A percentile compares a stretch with the other conserved stretches of the same genome.
These are phyloP conservation scores for Lichtheimia corymbifera DNA, from an alignment of 371 early-diverging fungal species.

Conservation along the genomic window DNA sequence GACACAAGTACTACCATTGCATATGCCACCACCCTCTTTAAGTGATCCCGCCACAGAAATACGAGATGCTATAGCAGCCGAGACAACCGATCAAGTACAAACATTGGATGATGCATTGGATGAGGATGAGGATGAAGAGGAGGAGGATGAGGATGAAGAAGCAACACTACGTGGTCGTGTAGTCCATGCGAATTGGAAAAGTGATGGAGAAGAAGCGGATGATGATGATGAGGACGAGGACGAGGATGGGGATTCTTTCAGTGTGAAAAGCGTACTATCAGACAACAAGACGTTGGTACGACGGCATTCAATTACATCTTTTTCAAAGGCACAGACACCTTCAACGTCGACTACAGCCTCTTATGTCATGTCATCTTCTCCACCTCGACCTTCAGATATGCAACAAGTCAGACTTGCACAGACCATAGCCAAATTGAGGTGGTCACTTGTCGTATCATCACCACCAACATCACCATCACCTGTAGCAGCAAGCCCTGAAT, in stretches of 20 bases:
- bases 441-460: slow-evolving; percentile 25
- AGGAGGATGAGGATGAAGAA: slow-evolving; percentile 27
- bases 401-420: slow-evolving; percentile 26
- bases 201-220: slow-evolving; percentile 24
- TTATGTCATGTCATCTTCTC: slow-evolving; percentile 41
- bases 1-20: slow-evolving; percentile 48
- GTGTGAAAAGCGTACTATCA: slow-evolving; percentile 5
- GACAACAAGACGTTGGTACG: slow-evolving; percentile 20
- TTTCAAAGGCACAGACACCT: slow-evolving; percentile 28
- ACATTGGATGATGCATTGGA: slow-evolving; percentile 17
- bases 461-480: slow-evolving; percentile 9
- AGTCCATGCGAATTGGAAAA: slow-evolving; percentile 28
- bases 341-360: slow-evolving; percentile 38
- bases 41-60: slow-evolving; percentile 28
- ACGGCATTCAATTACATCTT: slow-evolving; percentile 42
- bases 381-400: slow-evolving; percentile 24
- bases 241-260: slow-evolving; percentile 8
- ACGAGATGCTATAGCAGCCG: too few relatives aligned
- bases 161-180: slow-evolving; percentile 15
- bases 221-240: slow-evolving; percentile 12
- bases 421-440: slow-evolving; percentile 28
- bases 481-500: not conserved
- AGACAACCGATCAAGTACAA: slow-evolving; percentile 3
- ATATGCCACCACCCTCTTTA: slow-evolving; percentile 54
- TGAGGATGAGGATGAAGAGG: slow-evolving; percentile 26